Evolutionary conservation across 108 stramenopile genomes (phyloP), one percentile per base, ranked within the genome.

Genomic region (Seminavis robusta): DNA sequence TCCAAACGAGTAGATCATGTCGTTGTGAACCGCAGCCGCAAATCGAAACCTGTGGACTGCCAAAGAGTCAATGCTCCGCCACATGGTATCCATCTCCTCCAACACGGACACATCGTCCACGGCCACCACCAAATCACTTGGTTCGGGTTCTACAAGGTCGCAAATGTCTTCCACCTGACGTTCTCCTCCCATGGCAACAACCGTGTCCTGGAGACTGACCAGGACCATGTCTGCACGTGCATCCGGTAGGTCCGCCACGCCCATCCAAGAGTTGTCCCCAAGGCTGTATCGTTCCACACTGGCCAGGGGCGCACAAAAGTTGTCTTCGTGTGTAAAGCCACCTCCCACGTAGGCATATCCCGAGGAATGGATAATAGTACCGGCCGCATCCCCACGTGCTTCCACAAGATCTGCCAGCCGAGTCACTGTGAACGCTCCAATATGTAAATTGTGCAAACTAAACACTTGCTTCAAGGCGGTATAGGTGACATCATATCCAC

Each of bases 171-270:
- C 66, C 11, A 78, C 45, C 39, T 67, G 59, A 34, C 60, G 63
- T 50, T 88, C 87, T 1, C 87, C 87, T 16, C 87, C 87, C 23
- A 88, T 54, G 30, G 87, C 79, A 65, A 65, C 83, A 8, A 88
- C 17, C 24, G 67, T 64, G 25, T 65, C 81, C 33, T 71, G 23
- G n/a, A 80, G 33, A 19, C 44, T 69, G 4, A 79, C 79, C 27
- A 84, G 56, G 11, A 63, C 81, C 51, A 74, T 73, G 29, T 88
- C 87, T 1, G 73, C 79, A 16, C 81, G 71, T 17, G 63, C 74
- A 15, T 69, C 23, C 16, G 73, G 51, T 6, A 88, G 45, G 32
- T 63, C 48, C 15, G 51, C 33, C 0, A 59, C 28, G 0, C n/a
- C n/a, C 17, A 29, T 63, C 79, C 79, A 80, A 4, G 41, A 31